Base-by-base conservation (phyloP, 2,329 filamentous ascomycete genomes). In the Colletotrichum salicis region DNA sequence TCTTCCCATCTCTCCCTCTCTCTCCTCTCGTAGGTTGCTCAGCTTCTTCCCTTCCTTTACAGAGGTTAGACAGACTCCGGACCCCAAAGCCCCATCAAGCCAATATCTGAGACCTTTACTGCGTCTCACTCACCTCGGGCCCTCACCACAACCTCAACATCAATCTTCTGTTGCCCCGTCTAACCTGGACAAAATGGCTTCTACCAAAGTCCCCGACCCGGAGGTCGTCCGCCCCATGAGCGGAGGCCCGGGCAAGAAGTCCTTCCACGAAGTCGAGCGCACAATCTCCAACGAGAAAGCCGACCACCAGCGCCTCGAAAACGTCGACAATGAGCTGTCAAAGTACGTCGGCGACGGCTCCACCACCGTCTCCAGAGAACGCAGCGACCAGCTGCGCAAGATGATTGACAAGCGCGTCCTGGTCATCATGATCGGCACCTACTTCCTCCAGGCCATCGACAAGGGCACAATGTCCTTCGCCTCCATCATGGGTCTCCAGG, bases 391-490 rank as follows among this genome's bases (percentile, higher is more conserved):
- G 35, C 84, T 95, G 64, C 90, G 89, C 73, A 86, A 81, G 63
- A 83, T 90, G 83, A 93, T 94, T 74, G 91, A 94, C 80, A 86
- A 84, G 73, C 88, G 92, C 37, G 87, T 94, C 2, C 82, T 95
- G 55, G 81, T 86, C 2, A 85, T 94, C 78, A 94, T 95, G 92
- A 87, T 94, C 69, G 80, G 87, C 59, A 93, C 92, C 0, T 94
- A 94, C 80, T 93, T 94, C 77, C 81, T 94, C 27, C 92, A 93
- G 77, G 87, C 90, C 57, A 85, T 93, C 57, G 91, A 93, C 79
- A 92, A 92, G 79, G 90, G 90, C 31, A 92, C 90, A 0, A 82
- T 93, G 77, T 89, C 86, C 1, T 92, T 86, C 86, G 88, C 89
- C 10, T 88, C 87, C 56, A 91, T 92, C 77, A 91, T 92, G 89